These are phyloP conservation scores for Sordariomycetes sp. DNA, from an alignment of 2,329 filamentous ascomycete species.

Conservation along the genomic window DNA sequence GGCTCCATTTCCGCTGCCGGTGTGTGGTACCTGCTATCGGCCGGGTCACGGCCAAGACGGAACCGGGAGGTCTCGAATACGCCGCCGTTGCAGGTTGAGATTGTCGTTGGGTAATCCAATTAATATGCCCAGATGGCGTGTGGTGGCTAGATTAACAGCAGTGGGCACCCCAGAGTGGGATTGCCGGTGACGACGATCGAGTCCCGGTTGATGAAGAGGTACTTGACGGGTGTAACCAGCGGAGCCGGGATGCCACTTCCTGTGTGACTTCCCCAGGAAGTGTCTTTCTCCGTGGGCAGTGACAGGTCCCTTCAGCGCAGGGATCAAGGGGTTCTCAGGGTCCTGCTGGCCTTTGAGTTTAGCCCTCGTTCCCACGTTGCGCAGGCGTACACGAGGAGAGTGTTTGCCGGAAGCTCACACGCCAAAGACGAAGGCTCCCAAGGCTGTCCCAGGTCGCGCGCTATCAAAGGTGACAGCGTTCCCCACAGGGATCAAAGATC, in stretches of 20 bases:
- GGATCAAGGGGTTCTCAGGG: background rate
- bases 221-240: background rate
- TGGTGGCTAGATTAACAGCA: slow-evolving; percentile 1
- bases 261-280: background rate
- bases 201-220: slow-evolving; percentile 2
- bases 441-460: background rate
- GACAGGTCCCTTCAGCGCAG: background rate
- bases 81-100: background rate
- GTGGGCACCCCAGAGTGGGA: background rate
- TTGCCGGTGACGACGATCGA: background rate
- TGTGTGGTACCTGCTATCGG: background rate
- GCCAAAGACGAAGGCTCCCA: background rate
- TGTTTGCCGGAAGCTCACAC: background rate
- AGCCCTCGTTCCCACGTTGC: background rate
- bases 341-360: background rate
- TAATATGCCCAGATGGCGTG: slow-evolving; percentile 3
- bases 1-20: background rate
- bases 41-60: slow-evolving; percentile 3
- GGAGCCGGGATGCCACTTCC: background rate
- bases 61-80: background rate
- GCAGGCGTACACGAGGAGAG: background rate
- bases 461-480: background rate
- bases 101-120: slow-evolving; percentile 2
- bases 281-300: background rate
- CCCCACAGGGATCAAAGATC: background rate